Base-by-base conservation (phyloP, 2,329 filamentous ascomycete species). In the Aspergillus pseudoterreus region DNA sequence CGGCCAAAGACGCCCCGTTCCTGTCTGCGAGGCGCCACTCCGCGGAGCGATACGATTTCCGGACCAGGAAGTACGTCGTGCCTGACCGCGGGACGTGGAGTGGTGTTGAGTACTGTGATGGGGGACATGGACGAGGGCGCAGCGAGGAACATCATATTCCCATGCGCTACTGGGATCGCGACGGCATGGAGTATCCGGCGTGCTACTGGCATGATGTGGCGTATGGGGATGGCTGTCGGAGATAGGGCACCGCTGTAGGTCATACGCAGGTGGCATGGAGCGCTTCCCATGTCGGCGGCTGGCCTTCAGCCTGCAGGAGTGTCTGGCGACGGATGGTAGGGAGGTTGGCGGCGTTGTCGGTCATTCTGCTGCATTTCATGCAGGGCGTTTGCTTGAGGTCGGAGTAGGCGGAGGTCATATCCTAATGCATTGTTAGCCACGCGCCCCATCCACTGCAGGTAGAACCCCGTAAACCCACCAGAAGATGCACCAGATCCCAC, bases 371-470 rank as follows among this genome's bases (percentile, higher is more conserved):
- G 59, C 73, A 76, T 49, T 68, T 72, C 3, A 60, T 52, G 50
- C 73, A 76, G 14, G 67, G 62, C 2, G 64, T 69, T 27, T 67
- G 63, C 43, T 70, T 74, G 52, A 75, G 62, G 50, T 72, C 65
- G 11, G 66, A 56, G 55, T 75, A 76, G 17, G 73, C 71, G 24
- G 67, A 61, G 9, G 75, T 69, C 66, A 74, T 73, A 46, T 74
- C 70, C 73, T 76, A 43, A 8, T 35, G 21, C 22, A 22, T 47
- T 35, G 48, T 60, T 22, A 57, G 46, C 14, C 19, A 24, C 9
- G 17, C 22, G n/a, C 9, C 47, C 35, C n/a, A 6, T 12, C 4
- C 35, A 6, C 12, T 27, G 35, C 22, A 22, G 11, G 24, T 6
- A 45, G 5, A 27, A 44, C 14, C 33, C 8, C 36, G 17, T 32